Conservation (phyloP, 1,284 basidiomycete genomes). For the Malassezia obtusa region DNA sequence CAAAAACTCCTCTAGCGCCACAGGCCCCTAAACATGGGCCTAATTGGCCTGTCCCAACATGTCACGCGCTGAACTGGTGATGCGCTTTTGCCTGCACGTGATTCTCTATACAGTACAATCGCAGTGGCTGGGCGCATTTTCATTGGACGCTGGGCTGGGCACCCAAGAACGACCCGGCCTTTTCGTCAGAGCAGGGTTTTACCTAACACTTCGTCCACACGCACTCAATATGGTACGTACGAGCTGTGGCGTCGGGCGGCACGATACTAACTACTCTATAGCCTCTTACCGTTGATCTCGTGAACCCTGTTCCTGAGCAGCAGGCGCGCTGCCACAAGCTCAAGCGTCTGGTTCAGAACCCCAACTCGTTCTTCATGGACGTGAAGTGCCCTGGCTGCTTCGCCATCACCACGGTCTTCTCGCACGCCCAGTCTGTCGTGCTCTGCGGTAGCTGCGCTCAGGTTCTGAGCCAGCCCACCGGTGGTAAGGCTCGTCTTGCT, state of each 20-base stretch:
- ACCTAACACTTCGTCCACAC: background rate
- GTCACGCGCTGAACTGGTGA: slow-evolving; percentile 1
- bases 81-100: slow-evolving; percentile 5
- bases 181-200: background rate
- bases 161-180: background rate
- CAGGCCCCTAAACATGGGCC: background rate
- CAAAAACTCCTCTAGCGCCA: background rate
- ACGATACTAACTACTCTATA: slow-evolving; percentile 47
- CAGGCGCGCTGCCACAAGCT: slow-evolving; percentile 74
- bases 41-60: background rate
- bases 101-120: slow-evolving; percentile 14
- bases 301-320: slow-evolving; percentile 82
- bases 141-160: background rate
- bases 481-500: slow-evolving; percentile 94
- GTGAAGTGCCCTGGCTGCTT: slow-evolving; percentile 98
- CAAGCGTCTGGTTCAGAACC: slow-evolving; percentile 92
- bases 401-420: slow-evolving; percentile 88
- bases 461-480: slow-evolving; percentile 94
- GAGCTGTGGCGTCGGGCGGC: background rate
- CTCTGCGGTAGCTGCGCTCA: slow-evolving; percentile 85
- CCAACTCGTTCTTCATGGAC: slow-evolving; percentile 84
- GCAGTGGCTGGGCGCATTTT: background rate
- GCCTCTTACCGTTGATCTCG: slow-evolving; percentile 96
- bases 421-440: slow-evolving; percentile 86
- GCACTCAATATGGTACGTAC: slow-evolving; percentile 3